Evolutionary conservation across 331 rosid species (phyloP).

Genomic region (Quercus lobata): DNA sequence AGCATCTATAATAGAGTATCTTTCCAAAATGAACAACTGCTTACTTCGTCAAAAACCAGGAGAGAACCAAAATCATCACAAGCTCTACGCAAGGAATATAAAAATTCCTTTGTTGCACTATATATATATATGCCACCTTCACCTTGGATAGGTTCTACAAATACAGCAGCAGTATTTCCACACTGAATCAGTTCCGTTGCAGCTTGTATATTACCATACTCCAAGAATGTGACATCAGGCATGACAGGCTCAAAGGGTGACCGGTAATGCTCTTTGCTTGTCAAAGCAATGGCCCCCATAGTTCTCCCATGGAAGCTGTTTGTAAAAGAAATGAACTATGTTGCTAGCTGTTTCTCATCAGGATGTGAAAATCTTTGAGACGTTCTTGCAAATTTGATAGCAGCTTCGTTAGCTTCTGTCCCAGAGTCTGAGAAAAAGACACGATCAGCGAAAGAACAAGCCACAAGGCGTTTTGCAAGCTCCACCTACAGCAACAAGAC

Average conservation of each 20-base stretch:
- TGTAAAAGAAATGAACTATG: constrained; percentile 68
- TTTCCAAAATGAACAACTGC: background rate
- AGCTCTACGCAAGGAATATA: constrained; percentile 58
- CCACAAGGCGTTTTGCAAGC: constrained; percentile 72
- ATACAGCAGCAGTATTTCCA: constrained; percentile 74
- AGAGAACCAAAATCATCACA: constrained; percentile 82
- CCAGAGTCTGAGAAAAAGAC: constrained; percentile 84
- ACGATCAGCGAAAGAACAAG: constrained; percentile 70
- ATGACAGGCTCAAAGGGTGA: constrained; percentile 87
- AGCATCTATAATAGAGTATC: background rate
- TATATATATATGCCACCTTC: constrained; percentile 69
- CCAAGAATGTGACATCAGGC: constrained; percentile 84
- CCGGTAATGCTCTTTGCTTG: constrained; percentile 84
- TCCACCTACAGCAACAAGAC: constrained; percentile 52
- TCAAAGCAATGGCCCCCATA: constrained; percentile 84
- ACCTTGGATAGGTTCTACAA: constrained; percentile 91
- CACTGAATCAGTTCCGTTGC: constrained; percentile 49
- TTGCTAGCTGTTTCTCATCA: constrained; percentile 45
- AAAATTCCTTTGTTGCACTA: constrained; percentile 78
- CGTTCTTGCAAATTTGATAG: constrained; percentile 85
- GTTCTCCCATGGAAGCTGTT: constrained; percentile 94
- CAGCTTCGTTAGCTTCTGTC: constrained; percentile 92
- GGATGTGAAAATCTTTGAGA: constrained; percentile 54
- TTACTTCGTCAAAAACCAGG: constrained; percentile 88
- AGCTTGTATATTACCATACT: constrained; percentile 70